A percentile compares a stretch with the other conserved stretches of the same genome.
Conservation (phyloP, 208 protist genomes). For the Perkinsela sp. region DNA sequence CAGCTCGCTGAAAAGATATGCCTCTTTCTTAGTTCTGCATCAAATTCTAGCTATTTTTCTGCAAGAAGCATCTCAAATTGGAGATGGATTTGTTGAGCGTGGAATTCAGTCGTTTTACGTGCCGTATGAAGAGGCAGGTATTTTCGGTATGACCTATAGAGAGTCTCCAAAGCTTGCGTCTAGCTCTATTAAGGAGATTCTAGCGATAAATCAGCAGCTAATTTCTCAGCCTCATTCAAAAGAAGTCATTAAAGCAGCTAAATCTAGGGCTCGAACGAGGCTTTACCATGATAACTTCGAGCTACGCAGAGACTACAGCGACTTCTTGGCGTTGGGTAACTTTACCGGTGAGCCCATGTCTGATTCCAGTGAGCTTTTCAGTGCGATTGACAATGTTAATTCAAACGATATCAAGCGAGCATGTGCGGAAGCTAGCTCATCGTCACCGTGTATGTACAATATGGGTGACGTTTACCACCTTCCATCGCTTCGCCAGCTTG, state of each 20-base stretch:
- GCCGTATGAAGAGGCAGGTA: slow-evolving; percentile 27
- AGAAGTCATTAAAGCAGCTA: slow-evolving; percentile 9
- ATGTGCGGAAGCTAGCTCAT: neutral
- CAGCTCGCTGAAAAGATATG: slow-evolving; percentile 15
- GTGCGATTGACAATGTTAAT: neutral
- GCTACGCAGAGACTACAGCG: slow-evolving; percentile 31
- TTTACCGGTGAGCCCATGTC: neutral
- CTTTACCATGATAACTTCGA: slow-evolving; percentile 18
- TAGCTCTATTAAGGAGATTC: slow-evolving; percentile 9
- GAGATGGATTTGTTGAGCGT: slow-evolving; percentile 10
- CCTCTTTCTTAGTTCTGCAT: slow-evolving; percentile 21
- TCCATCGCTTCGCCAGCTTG: neutral
- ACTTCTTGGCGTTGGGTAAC: slow-evolving; percentile 31
- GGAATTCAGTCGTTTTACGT: slow-evolving; percentile 38
- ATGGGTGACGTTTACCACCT: neutral
- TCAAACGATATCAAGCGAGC: neutral
- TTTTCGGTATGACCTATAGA: slow-evolving; percentile 38
- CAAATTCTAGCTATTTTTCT: slow-evolving; percentile 20
- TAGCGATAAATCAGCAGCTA: slow-evolving; percentile 10
- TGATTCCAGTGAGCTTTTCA: neutral
- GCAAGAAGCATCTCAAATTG: slow-evolving; percentile 7
- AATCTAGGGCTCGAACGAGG: slow-evolving; percentile 13
- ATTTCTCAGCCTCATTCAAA: slow-evolving; percentile 13
- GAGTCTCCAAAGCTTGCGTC: slow-evolving; percentile 8
- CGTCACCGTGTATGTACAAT: neutral